Evolutionary conservation across 2,329 filamentous ascomycete species (phyloP).

Genomic region (Pezicula rhizophila): DNA sequence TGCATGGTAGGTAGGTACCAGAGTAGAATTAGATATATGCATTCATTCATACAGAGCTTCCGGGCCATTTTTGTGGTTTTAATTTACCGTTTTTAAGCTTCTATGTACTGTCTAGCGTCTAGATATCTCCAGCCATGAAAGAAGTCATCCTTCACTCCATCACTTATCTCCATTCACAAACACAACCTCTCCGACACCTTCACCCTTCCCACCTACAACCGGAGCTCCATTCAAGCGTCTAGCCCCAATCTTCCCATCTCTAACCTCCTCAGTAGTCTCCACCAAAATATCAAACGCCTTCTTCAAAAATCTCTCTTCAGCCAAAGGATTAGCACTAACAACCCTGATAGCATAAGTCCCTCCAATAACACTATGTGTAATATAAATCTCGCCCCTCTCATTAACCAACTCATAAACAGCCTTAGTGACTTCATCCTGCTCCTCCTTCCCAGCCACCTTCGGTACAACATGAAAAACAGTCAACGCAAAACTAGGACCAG

Average conservation of each 20-base stretch:
- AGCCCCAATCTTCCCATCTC: conserved; percentile 10
- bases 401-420: conserved; percentile 73
- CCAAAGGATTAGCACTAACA: conserved; percentile 63
- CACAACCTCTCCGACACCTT: conserved; percentile 8
- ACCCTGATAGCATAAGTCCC: conserved; percentile 75
- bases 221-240: conserved; percentile 7
- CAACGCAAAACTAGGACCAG: conserved; percentile 70
- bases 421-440: conserved; percentile 64
- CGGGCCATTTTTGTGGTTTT: no score
- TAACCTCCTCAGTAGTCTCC: conserved; percentile 24
- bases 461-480: conserved; percentile 66
- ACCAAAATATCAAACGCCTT: conserved; percentile 71
- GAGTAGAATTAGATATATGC: no score
- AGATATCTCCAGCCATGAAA: no score
- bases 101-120: no score
- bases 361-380: conserved; percentile 71
- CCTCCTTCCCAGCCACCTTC: conserved; percentile 32
- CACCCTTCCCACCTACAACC: conserved; percentile 13
- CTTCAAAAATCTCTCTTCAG: conserved; percentile 67
- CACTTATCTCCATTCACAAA: conserved; percentile 1
- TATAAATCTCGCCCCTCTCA: conserved; percentile 67
- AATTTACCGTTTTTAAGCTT: no score
- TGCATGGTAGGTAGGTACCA: no score
- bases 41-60: no score
- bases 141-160: no score